A percentile compares a stretch with the other conserved stretches of the same genome.
phyloP scores from a whole-genome alignment of 371 early-diverging fungal genomes.

The Syncephalastrum sp. region DNA sequence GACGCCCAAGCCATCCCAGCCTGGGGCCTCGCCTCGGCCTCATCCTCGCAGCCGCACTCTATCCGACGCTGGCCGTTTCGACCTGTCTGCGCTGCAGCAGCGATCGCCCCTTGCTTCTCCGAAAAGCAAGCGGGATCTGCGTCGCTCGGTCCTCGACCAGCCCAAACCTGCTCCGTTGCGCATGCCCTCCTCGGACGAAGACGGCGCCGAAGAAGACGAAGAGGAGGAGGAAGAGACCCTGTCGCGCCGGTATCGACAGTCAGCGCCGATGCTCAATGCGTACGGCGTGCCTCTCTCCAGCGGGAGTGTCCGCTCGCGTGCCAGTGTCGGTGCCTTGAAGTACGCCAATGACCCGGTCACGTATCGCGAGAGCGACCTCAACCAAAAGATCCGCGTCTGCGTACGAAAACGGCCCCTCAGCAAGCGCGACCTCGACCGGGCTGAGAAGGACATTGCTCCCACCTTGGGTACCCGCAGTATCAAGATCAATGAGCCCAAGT shows the following conservation, averaged over 20 bases:
- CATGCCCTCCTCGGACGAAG: constrained; percentile 6
- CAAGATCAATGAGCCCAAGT: constrained; percentile 90
- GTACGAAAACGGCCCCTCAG: constrained; percentile 94
- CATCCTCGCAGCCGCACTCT: constrained; percentile 30
- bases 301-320: constrained; percentile 8
- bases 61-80: constrained; percentile 36
- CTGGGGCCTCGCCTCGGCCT: constrained; percentile 11
- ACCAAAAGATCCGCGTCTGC: constrained; percentile 91
- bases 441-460: constrained; percentile 83
- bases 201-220: constrained; percentile 24
- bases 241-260: constrained; percentile 18
- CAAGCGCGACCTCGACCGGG: constrained; percentile 75
- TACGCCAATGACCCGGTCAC: constrained; percentile 7
- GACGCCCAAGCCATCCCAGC: constrained; percentile 1
- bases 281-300: constrained; percentile 33
- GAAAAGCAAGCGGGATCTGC: constrained; percentile 11
- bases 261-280: constrained; percentile 43
- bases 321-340: constrained; percentile 11
- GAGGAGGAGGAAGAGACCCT: constrained; percentile 31
- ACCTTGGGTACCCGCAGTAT: constrained; percentile 64
- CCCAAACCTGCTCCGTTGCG: constrained; percentile 2
- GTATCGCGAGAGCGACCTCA: constrained; percentile 46
- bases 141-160: constrained; percentile 15
- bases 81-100: neutral
- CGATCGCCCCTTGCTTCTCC: constrained; percentile 15